Evolutionary conservation across 2,329 filamentous ascomycete species (phyloP).

Genomic region (Fusarium neocosmosporiellum): DNA sequence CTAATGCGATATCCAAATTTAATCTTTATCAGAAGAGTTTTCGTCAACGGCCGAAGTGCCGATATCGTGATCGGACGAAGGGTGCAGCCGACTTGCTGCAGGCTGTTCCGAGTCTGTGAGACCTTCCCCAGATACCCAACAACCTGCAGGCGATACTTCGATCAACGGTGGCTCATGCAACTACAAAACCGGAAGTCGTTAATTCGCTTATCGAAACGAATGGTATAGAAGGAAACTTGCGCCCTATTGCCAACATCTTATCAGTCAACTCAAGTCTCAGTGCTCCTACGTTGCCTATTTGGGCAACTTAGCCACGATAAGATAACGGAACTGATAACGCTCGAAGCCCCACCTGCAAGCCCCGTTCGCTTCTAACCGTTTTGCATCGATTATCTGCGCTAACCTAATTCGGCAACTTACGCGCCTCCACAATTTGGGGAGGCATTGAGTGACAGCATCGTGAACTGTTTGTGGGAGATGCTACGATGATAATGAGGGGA

Average conservation of each 20-base stretch:
- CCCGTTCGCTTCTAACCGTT: constrained; percentile 3
- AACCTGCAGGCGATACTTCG: neutral
- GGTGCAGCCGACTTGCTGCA: neutral
- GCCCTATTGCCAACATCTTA: neutral
- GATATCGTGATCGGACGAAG: neutral
- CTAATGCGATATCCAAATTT: neutral
- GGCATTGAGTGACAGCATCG: neutral
- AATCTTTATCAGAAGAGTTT: neutral
- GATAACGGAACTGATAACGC: neutral
- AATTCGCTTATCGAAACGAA: neutral
- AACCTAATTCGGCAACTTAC: constrained; percentile 32
- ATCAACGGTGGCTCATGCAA: neutral
- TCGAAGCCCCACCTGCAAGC: neutral
- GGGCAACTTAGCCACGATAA: constrained; percentile 44
- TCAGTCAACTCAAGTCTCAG: constrained; percentile 2
- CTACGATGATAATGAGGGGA: neutral
- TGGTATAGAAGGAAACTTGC: neutral
- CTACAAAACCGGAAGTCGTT: neutral
- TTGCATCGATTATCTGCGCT: constrained; percentile 15
- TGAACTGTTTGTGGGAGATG: neutral
- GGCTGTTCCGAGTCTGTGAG: neutral
- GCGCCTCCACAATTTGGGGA: constrained; percentile 16
- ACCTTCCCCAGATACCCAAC: neutral
- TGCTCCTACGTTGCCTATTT: constrained; percentile 16
- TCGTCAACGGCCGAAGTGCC: neutral